Percentiles rank a stretch among this genome's conserved stretches.
Evolutionary conservation across 768 basidiomycete species (phyloP).

Genomic region (Leucosporidium scottii): DNA sequence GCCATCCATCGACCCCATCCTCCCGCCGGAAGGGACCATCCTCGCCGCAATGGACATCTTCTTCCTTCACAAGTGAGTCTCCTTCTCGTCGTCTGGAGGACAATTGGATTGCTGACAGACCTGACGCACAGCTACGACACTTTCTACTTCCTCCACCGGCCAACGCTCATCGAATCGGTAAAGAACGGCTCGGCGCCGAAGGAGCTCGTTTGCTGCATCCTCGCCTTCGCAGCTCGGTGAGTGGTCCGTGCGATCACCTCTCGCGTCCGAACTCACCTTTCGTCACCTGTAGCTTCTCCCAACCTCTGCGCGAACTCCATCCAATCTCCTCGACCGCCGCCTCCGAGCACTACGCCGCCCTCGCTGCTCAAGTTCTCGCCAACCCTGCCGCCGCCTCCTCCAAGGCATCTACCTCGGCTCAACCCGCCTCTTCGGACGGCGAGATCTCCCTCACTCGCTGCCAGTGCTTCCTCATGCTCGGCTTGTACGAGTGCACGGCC

Average conservation of each 20-base stretch:
- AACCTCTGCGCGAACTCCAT: constrained; percentile 17
- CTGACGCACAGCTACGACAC: constrained; percentile 17
- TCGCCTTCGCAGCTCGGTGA: constrained; percentile 26
- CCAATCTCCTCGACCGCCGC: constrained; percentile 17
- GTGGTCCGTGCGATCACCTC: no score
- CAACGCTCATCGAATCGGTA: constrained; percentile 9
- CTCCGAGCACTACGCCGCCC: constrained; percentile 24
- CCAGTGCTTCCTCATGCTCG: constrained; percentile 30
- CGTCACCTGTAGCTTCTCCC: constrained; percentile 26
- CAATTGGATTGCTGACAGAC: not conserved
- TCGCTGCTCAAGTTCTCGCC: constrained; percentile 23
- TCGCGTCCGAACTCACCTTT: no score
- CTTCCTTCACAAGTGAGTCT: constrained; percentile 23
- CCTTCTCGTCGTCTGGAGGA: not conserved
- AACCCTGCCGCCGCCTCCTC: constrained; percentile 8
- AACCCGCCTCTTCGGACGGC: constrained; percentile 4
- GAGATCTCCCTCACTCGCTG: constrained; percentile 27
- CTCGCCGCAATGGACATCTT: constrained; percentile 17
- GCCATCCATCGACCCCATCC: constrained; percentile 7
- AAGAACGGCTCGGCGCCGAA: constrained; percentile 11
- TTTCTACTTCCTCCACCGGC: constrained; percentile 27
- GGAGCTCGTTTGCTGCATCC: constrained; percentile 27
- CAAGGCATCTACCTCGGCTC: not conserved
- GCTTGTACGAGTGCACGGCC: constrained; percentile 31
- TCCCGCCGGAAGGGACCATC: constrained; percentile 7